A percentile compares a stretch with the other conserved stretches of the same genome.
Conservation (phyloP, 1,139 yeast species). For the Suhomyces taliae region DNA sequence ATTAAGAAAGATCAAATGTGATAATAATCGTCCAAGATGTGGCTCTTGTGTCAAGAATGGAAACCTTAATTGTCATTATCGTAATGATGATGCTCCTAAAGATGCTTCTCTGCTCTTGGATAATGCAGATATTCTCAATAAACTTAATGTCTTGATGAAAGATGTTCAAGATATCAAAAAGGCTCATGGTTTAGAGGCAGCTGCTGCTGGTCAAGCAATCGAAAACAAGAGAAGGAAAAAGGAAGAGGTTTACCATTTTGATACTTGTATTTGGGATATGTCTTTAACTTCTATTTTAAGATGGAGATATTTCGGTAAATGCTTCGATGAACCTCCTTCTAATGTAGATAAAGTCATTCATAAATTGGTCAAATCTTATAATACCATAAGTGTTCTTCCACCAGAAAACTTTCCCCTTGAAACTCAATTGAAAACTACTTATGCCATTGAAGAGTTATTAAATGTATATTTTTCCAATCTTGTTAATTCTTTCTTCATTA, state of each 20-base stretch:
- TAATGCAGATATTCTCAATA: slow-evolving; percentile 22
- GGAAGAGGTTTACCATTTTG: slow-evolving; percentile 12
- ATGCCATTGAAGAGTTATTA: slow-evolving; percentile 23
- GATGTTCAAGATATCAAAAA: slow-evolving; percentile 21
- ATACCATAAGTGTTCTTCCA: slow-evolving; percentile 8
- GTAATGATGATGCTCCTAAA: slow-evolving; percentile 31
- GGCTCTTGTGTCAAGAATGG: slow-evolving; percentile 47
- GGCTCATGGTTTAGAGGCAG: slow-evolving; percentile 6
- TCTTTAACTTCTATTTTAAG: slow-evolving; percentile 35
- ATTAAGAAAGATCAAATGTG: slow-evolving; percentile 51
- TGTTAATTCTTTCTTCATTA: slow-evolving; percentile 34
- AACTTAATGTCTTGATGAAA: slow-evolving; percentile 32
- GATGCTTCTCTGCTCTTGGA: slow-evolving; percentile 20
- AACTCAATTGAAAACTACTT: slow-evolving; percentile 18
- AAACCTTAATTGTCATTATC: slow-evolving; percentile 31
- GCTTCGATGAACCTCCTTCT: slow-evolving; percentile 17
- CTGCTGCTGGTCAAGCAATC: not conserved
- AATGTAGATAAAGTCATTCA: slow-evolving; percentile 16
- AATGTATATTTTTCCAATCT: slow-evolving; percentile 20
- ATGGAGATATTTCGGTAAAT: slow-evolving; percentile 32
- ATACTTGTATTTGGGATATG: slow-evolving; percentile 41
- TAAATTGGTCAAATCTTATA: slow-evolving; percentile 20
- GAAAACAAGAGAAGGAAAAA: not conserved
- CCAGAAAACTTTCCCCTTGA: slow-evolving; percentile 12
- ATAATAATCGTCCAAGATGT: slow-evolving; percentile 50